Evolutionary conservation across 1,284 basidiomycete genomes (phyloP), one percentile per base, ranked within the genome.

Genomic region (Melampsora larici-populina): DNA sequence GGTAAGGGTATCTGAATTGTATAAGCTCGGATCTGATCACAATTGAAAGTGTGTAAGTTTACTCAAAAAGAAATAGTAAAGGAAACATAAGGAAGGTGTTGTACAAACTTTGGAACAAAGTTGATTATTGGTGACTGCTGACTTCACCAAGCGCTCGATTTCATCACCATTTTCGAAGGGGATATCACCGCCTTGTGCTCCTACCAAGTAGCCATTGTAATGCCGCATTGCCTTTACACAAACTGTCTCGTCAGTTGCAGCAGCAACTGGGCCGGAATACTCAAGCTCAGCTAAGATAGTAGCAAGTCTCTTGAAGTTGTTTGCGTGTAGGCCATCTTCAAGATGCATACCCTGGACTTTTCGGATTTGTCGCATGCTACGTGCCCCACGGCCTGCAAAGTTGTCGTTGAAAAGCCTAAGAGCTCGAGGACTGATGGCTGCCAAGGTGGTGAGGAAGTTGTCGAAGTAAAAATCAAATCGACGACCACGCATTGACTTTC

Each of bases 391-490:
- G n/a, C n/a, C n/a, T n/a, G n/a, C n/a, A n/a, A n/a, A n/a, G n/a
- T n/a, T n/a, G n/a, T n/a, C n/a, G n/a, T n/a, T n/a, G n/a, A n/a
- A n/a, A n/a, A n/a, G n/a, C n/a, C n/a, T n/a, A n/a, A n/a, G n/a
- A n/a, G n/a, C n/a, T n/a, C n/a, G n/a, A n/a, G n/a, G n/a, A n/a
- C n/a, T n/a, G n/a, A n/a, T n/a, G n/a, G n/a, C n/a, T 5, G 69
- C 69, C 69, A 71, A 60, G 26, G 49, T 71, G 5, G 49, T 71
- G n/a, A 71, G 46, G 21, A 71, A 71, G n/a, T 36, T 71, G 15
- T 71, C 55, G n/a, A 71, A 71, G 55, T 62, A 71, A 8, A 24
- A 11, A 29, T 60, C 17, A 17, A 71, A 71, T 71, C 40, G 18
- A 48, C 58, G 58, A 4, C 55, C 29, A 5, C 36, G 58, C 21